Base-by-base conservation (phyloP, 1,139 yeast species). In the Geotrichum histeridarum region DNA sequence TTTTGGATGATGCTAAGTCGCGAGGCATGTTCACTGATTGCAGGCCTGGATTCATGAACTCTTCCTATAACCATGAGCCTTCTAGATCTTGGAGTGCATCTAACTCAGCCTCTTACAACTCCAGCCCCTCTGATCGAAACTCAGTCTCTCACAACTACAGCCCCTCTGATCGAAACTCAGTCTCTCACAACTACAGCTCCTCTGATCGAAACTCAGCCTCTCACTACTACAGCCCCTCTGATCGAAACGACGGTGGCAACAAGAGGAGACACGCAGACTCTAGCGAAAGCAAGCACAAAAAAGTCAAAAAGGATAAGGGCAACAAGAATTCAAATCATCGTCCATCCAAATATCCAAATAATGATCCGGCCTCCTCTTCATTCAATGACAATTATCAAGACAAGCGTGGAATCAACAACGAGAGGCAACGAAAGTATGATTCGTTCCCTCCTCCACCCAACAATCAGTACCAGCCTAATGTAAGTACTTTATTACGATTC, bases 1-100 rank as follows among this genome's bases (percentile, higher is more conserved):
- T 90, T 51, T 75, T 88, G 22, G 67, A 70, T 0, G 83, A 89
- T 73, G 95, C 95, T 0, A 70, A 72, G 45, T 64, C 69, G 0
- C 73, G 95, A 61, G 61, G 67, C 4, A 64, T 73, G 58, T 60
- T 73, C 17, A 63, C 63, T 15, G 58, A 59, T 8, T 74, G 72
- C 1, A 61, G 59, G 27, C 58, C 65, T 4, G 77, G 77, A 0
- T 73, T 73, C 54, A 60, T 74, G 30, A 37, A 37, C 6, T 9
- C 27, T 5, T 22, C 27, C 27, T 3, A 35, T 35, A 14, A 6
- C 2, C 5, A 14, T 14, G 14, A 35, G 38, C 14, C 38, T 3
- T 35, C 27, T 3, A 22, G 27, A 22, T 5, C 27, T 22, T n/a
- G n/a, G n/a, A n/a, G n/a, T n/a, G 27, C 5, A 22, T 22, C 27